Percentiles rank a stretch among this genome's conserved stretches.
Evolutionary conservation across 148 eudicot genomes (phyloP).

Genomic region (Spergularia marina): DNA sequence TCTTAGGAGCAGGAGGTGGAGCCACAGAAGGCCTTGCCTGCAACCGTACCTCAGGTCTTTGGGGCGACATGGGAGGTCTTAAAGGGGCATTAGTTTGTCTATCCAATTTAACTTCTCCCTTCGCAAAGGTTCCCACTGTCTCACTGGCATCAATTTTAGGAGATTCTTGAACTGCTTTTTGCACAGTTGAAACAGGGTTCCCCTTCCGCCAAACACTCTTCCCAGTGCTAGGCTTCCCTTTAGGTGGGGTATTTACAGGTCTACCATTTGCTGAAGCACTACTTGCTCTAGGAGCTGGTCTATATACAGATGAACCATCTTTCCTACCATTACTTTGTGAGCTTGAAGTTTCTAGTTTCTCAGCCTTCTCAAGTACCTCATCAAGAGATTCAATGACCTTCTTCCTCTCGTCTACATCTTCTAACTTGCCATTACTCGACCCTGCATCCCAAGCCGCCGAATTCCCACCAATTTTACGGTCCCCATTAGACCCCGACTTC

Average conservation of each 20-base stretch:
- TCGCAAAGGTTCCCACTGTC: constrained; percentile 32
- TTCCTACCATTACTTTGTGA: constrained; percentile 34
- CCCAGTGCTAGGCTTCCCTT: constrained; percentile 44
- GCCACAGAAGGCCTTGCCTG: constrained; percentile 76
- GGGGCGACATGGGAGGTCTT: constrained; percentile 53
- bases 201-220: constrained; percentile 97
- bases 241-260: constrained; percentile 33
- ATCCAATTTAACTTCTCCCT: constrained; percentile 32
- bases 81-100: constrained; percentile 34
- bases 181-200: constrained; percentile 60
- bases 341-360: constrained; percentile 59
- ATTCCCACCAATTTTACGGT: constrained; percentile 31
- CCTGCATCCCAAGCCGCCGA: constrained; percentile 36
- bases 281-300: constrained; percentile 34
- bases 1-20: constrained; percentile 51
- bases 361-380: constrained; percentile 93
- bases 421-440: constrained; percentile 35
- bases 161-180: constrained; percentile 51
- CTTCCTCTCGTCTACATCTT: constrained; percentile 49
- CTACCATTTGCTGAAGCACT: constrained; percentile 49
- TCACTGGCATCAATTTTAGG: constrained; percentile 40
- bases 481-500: constrained; percentile 42
- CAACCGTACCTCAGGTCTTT: constrained; percentile 55
- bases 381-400: constrained; percentile 86
- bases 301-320: constrained; percentile 40